Percentiles rank a stretch among this genome's conserved stretches.
phyloP scores from a whole-genome alignment of 2,329 filamentous ascomycete species.

The Beauveria sp. region DNA sequence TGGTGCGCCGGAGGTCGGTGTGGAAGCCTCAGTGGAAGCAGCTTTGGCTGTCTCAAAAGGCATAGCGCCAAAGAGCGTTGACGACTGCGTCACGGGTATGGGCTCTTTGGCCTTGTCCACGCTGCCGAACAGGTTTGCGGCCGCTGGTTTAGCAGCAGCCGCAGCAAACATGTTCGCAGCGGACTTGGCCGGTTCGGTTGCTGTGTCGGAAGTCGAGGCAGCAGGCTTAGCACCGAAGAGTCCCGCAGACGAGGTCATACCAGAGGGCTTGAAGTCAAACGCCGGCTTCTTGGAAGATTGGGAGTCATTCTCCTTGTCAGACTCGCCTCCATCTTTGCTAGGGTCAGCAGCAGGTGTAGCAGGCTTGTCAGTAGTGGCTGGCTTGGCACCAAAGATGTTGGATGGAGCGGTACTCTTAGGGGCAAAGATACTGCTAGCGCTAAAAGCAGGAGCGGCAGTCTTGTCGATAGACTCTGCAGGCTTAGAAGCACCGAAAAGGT shows the following conservation, averaged over 20 bases:
- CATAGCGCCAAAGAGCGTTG: conserved; percentile 29
- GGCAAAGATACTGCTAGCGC: conserved; percentile 28
- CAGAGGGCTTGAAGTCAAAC: conserved; percentile 25
- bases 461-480: conserved; percentile 6
- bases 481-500: background rate
- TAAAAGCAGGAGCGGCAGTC: conserved; percentile 14
- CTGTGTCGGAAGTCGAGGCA: conserved; percentile 20
- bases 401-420: conserved; percentile 27
- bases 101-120: conserved; percentile 24
- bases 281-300: conserved; percentile 26
- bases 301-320: conserved; percentile 37
- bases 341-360: conserved; percentile 18
- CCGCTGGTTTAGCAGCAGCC: conserved; percentile 18
- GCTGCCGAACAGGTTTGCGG: conserved; percentile 13
- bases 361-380: conserved; percentile 18
- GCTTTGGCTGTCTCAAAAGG: conserved; percentile 20
- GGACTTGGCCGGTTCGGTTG: conserved; percentile 20
- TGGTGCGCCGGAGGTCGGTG: conserved; percentile 16
- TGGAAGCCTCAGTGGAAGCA: background rate
- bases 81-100: conserved; percentile 20
- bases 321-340: conserved; percentile 30
- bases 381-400: conserved; percentile 29
- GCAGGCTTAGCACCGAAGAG: conserved; percentile 28
- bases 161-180: conserved; percentile 19
- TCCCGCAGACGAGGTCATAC: conserved; percentile 10